Percentiles rank a stretch among this genome's conserved stretches.
phyloP scores from a whole-genome alignment of 257 asterid genomes.

The Hygrophila difformis region DNA sequence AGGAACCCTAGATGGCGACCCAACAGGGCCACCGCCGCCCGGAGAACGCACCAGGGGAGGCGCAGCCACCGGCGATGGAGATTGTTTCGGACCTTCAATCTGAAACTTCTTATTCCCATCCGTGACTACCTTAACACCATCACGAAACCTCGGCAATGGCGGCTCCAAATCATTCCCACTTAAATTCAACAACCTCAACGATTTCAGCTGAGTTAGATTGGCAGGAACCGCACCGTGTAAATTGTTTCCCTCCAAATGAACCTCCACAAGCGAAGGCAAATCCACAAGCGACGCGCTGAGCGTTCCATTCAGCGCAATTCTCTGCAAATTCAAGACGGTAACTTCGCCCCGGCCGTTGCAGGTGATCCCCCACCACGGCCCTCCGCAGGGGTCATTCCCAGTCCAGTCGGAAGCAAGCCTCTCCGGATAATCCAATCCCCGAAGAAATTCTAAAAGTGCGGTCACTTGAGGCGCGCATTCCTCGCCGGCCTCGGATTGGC shows the following conservation, averaged over 20 bases:
- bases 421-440: conserved; percentile 40
- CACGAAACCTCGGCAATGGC: conserved; percentile 54
- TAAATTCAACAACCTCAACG: conserved; percentile 49
- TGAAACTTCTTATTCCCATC: conserved; percentile 35
- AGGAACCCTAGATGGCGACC: conserved; percentile 12
- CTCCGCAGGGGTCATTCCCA: conserved; percentile 70
- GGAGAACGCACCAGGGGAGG: conserved; percentile 18
- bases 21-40: conserved; percentile 6
- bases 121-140: conserved; percentile 31
- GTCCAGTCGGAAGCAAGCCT: conserved; percentile 51
- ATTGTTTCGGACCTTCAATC: conserved; percentile 7
- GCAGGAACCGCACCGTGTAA: conserved; percentile 50
- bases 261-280: conserved; percentile 44
- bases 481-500: conserved; percentile 40
- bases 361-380: conserved; percentile 64
- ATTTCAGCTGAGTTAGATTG: conserved; percentile 36
- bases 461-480: conserved; percentile 61
- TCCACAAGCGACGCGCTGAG: conserved; percentile 56
- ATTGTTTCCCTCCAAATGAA: conserved; percentile 65
- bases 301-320: conserved; percentile 60
- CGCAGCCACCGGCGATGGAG: conserved; percentile 20
- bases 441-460: conserved; percentile 58
- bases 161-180: conserved; percentile 47
- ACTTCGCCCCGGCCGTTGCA: conserved; percentile 41
- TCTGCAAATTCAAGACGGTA: conserved; percentile 51